phyloP scores from a whole-genome alignment of 2,329 filamentous ascomycete genomes.

The Epichloe uncinata region DNA sequence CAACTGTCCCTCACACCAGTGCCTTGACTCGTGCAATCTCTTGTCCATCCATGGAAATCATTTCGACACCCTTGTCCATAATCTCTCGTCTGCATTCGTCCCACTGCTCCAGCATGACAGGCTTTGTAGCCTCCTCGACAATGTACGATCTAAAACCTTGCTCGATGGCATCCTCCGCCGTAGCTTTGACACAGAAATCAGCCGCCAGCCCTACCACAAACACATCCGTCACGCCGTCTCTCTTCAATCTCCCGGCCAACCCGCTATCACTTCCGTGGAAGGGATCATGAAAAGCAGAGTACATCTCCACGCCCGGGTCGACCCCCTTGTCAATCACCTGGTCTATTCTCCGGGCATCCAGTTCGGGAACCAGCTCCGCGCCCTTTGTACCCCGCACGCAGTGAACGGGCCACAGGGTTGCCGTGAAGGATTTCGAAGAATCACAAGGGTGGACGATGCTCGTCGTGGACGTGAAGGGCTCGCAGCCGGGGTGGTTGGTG shows the following conservation, averaged over 20 bases:
- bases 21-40: constrained; percentile 13
- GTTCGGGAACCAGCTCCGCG: constrained; percentile 58
- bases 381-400: constrained; percentile 68
- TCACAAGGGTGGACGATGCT: constrained; percentile 56
- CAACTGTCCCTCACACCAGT: background rate
- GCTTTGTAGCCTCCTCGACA: constrained; percentile 62
- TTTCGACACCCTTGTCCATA: constrained; percentile 41
- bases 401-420: constrained; percentile 78
- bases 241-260: constrained; percentile 44
- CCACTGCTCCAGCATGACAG: constrained; percentile 54
- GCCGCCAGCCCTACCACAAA: constrained; percentile 76
- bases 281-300: constrained; percentile 78
- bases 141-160: constrained; percentile 69
- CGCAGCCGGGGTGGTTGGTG: constrained; percentile 54
- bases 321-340: constrained; percentile 65
- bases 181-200: constrained; percentile 79
- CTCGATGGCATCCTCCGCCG: constrained; percentile 61
- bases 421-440: constrained; percentile 46
- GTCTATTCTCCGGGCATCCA: constrained; percentile 49
- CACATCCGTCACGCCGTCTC: constrained; percentile 56
- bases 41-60: constrained; percentile 33
- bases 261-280: constrained; percentile 54
- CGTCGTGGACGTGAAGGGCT: constrained; percentile 52
- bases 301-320: constrained; percentile 72
- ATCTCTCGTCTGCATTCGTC: constrained; percentile 39